phyloP scores from a whole-genome alignment of 345 rosid species.

The Barbarea vulgaris region DNA sequence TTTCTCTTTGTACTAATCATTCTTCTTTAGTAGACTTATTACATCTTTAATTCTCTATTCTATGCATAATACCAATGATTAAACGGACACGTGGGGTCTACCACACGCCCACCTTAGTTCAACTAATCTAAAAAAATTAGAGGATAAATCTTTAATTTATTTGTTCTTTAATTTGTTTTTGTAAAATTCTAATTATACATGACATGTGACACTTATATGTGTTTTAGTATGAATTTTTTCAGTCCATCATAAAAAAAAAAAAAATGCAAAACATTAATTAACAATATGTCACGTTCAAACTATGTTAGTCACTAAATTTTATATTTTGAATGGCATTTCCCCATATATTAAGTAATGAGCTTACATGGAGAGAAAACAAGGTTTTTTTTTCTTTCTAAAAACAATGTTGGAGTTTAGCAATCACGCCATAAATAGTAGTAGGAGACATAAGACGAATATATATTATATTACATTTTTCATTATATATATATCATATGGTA shows the following conservation, averaged over 20 bases:
- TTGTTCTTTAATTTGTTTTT: background rate
- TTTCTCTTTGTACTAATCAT: background rate
- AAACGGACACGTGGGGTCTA: conserved; percentile 36
- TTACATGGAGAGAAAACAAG: background rate
- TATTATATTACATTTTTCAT: too few species aligned
- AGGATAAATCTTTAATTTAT: background rate
- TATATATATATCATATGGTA: too few species aligned
- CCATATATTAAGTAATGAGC: background rate
- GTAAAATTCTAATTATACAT: background rate
- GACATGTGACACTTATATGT: background rate
- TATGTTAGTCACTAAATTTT: background rate
- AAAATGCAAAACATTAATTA: background rate
- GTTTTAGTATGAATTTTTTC: background rate
- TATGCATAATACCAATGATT: conserved; percentile 4
- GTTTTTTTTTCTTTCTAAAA: background rate
- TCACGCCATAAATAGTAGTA: background rate
- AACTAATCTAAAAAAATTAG: background rate
- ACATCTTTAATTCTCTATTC: background rate
- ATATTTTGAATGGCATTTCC: background rate
- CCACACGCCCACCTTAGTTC: conserved; percentile 32
- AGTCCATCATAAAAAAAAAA: background rate
- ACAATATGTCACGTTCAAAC: background rate
- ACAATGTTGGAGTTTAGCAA: background rate
- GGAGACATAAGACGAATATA: conserved; percentile 1
- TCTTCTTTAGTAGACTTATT: background rate